Conservation (phyloP, 2,329 filamentous ascomycete species). For the Lecanosticta acicola region DNA sequence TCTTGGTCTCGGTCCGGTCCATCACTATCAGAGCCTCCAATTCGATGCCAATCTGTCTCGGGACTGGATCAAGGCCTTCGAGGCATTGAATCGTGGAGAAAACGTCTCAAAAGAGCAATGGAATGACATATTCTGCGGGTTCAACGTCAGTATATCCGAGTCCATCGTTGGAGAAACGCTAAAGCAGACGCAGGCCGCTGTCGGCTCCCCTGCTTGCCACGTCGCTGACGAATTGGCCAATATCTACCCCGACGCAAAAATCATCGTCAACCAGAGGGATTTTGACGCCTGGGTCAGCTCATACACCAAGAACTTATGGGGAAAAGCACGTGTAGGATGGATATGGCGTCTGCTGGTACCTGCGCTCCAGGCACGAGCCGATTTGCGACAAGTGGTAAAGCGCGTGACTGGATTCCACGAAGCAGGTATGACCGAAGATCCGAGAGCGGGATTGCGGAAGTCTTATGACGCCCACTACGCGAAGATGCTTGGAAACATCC, state of each 20-base stretch:
- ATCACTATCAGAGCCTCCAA: no score
- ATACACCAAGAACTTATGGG: not conserved
- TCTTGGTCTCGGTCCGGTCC: not conserved
- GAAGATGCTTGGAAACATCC: slow-evolving; percentile 16
- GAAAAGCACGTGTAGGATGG: no score
- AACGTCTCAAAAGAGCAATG: not conserved
- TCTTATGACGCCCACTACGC: slow-evolving; percentile 1
- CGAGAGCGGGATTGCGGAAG: not conserved
- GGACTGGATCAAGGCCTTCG: not conserved
- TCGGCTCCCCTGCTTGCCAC: not conserved
- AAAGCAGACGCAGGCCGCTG: not conserved
- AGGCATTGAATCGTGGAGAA: no score
- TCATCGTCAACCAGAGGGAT: slow-evolving; percentile 51
- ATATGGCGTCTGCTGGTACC: no score
- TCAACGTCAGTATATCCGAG: not conserved
- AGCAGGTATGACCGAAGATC: not conserved
- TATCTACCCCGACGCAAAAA: slow-evolving; percentile 63
- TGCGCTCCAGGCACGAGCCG: no score
- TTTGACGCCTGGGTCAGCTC: slow-evolving; percentile 34
- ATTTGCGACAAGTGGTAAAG: not conserved
- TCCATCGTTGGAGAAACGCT: no score
- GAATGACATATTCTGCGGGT: not conserved
- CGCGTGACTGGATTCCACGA: not conserved
- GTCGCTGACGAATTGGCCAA: slow-evolving; percentile 30
- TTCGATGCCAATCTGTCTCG: no score